Base-by-base conservation (phyloP, 768 basidiomycete species). In the Tulasnella sp. region DNA sequence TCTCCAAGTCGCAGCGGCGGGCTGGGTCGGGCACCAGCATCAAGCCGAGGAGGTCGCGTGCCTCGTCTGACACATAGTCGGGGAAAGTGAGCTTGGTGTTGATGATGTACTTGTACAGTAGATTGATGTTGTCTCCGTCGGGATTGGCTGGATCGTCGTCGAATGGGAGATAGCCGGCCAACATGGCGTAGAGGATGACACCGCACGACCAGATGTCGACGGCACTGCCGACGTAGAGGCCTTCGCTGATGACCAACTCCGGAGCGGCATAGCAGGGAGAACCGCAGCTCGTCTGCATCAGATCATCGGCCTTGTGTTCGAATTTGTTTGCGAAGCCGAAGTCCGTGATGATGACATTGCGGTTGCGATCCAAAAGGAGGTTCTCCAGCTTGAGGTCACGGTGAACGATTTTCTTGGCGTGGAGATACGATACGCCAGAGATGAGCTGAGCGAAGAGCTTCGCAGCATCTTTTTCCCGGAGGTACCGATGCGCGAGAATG, bases 361-460 rank as follows among this genome's bases (percentile, higher is more conserved):
- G 92, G 85, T 98, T 92, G 81, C 97, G 94, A 88, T 99, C 98
- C 80, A 99, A 92, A 60, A 99, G 92, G 3, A 99, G 89, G 85
- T 99, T 99, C 88, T 99, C 97, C 82, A 99, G 93, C 87, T 99
- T 99, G 86, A 99, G 93, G 87, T 99, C 97, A 80, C 98, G 95
- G 86, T 99, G 98, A 74, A 99, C 97, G 82, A 99, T 98, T 88
- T 98, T 97, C 90, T 98, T 98, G 87, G 96, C 92, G 87, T 99
- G 98, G 80, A 98, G 96, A 87, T 99, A 99, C 92, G 95, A 96
- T 44, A 99, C 98, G 81, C 97, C 98, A 34, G 96, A 98, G 83
- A 99, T 93, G 86, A 99, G 94, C 86, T 99, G 98, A 24, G 96
- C 95, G 85, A 99, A 99, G 58, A 99, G 93, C 85, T 94, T 96